A percentile compares a stretch with the other conserved stretches of the same genome.
Conservation (phyloP, 306 rosid genomes). For the Vigna unguiculata region DNA sequence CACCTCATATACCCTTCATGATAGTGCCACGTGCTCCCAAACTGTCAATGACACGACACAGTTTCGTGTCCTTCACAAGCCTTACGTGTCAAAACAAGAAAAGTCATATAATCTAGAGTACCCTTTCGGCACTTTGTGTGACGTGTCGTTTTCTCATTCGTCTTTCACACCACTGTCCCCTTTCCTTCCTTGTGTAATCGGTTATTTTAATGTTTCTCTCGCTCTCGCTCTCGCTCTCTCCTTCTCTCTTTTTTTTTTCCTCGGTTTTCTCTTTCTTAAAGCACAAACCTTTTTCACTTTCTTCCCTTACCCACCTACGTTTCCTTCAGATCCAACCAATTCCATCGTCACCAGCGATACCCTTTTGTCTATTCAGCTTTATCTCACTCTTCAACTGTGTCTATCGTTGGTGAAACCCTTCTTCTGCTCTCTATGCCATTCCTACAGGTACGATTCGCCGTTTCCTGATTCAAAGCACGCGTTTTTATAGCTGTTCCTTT, state of each 20-base stretch:
- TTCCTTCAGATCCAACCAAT: constrained; percentile 43
- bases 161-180: constrained; percentile 25
- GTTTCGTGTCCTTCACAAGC: background rate
- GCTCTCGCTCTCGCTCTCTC: constrained; percentile 16
- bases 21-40: constrained; percentile 11
- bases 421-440: constrained; percentile 52
- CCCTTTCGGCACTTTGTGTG: background rate
- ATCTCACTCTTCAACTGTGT: constrained; percentile 8
- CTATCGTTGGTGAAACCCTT: constrained; percentile 24
- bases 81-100: constrained; percentile 23
- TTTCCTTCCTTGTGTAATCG: constrained; percentile 23
- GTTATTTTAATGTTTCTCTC: constrained; percentile 24
- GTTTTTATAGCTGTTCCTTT: background rate
- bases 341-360: background rate
- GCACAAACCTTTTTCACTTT: constrained; percentile 42
- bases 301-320: constrained; percentile 33
- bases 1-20: background rate
- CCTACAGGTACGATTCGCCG: constrained; percentile 44
- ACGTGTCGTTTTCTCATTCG: constrained; percentile 33
- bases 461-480: constrained; percentile 10
- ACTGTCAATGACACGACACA: background rate
- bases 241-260: too few species aligned
- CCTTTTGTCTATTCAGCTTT: background rate
- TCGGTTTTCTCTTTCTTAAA: background rate
- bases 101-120: constrained; percentile 16